Base-by-base conservation (phyloP, 805 yeast species). In the Lipomyces sp. region DNA sequence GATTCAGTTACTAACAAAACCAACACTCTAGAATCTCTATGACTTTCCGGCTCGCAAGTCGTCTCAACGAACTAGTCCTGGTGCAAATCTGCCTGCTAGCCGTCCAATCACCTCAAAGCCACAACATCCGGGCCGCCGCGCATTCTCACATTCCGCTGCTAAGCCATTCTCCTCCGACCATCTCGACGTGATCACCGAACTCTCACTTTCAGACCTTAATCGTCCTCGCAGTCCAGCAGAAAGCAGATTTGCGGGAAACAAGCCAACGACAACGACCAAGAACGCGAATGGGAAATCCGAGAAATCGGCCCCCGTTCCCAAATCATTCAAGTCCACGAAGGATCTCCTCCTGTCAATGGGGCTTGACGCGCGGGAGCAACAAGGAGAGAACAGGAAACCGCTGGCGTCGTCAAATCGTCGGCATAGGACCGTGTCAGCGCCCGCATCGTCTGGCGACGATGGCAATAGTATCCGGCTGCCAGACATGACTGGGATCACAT, bases 401-500 rank as follows among this genome's bases (percentile, higher is more conserved):
- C 21, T 14, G 18, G 18, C 10, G 4, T 26, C 24, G 8, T 38
- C 31, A n/a, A 22, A 3, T 6, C 45, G 43, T 13, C 37, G 51
- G 8, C 34, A n/a, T 13, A 35, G 36, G n/a, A 31, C 29, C 22
- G 42, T 43, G 6, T 23, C 43, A 2, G 34, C 16, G 4, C 28
- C 13, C 4, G n/a, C 35, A 8, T 16, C 35, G 4, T 23, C 48
- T 7, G 43, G 26, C 14, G 31, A 31, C 13, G 16, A 13, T 5
- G 26, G 34, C 14, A n/a, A 23, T 26, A 43, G 47, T 35, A 26
- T 53, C 28, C 19, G 19, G 11, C 22, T 55, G 23, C 59, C 59
- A 13, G 59, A 55, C 35, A 47, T 55, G 29, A 55, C 59, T 13
- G 58, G 51, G n/a, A 47, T 55, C 16, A 37, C 59, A 6, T 45